Conservation (phyloP, 495 filamentous ascomycete genomes). For the Aspergillus steynii region DNA sequence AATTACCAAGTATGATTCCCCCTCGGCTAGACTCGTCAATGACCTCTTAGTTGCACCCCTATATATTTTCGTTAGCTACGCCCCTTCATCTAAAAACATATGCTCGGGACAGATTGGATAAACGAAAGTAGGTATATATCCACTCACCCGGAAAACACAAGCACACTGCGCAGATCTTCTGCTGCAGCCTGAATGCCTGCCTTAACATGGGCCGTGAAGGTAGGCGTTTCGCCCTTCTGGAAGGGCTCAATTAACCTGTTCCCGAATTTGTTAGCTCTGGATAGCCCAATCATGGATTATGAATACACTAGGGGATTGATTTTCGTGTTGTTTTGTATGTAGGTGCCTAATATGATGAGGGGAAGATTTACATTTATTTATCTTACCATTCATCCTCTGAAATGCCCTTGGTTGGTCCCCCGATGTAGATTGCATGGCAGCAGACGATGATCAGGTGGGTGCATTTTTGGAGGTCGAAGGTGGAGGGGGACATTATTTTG, state of each 20-base stretch:
- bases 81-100: too few species aligned
- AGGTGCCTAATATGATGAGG: too few species aligned
- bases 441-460: conserved; percentile 70
- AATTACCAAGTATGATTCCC: conserved; percentile 59
- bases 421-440: conserved; percentile 77
- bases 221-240: conserved; percentile 69
- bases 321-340: too few species aligned
- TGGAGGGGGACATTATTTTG: background rate
- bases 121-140: background rate
- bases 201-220: conserved; percentile 70
- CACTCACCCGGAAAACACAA: conserved; percentile 67
- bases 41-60: conserved; percentile 63
- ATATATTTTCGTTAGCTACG: conserved; percentile 11
- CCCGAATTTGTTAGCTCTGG: background rate
- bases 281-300: background rate
- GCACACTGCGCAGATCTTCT: conserved; percentile 40
- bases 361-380: background rate
- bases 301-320: too few species aligned
- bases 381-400: conserved; percentile 68
- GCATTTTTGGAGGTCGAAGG: background rate
- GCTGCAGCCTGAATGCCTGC: conserved; percentile 55
- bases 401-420: conserved; percentile 57
- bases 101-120: too few species aligned
- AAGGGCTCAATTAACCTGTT: conserved; percentile 61
- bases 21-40: conserved; percentile 59